These are phyloP conservation scores for Apostasia ramifera DNA, from an alignment of 106 monocot genomes.

Conservation along the genomic window DNA sequence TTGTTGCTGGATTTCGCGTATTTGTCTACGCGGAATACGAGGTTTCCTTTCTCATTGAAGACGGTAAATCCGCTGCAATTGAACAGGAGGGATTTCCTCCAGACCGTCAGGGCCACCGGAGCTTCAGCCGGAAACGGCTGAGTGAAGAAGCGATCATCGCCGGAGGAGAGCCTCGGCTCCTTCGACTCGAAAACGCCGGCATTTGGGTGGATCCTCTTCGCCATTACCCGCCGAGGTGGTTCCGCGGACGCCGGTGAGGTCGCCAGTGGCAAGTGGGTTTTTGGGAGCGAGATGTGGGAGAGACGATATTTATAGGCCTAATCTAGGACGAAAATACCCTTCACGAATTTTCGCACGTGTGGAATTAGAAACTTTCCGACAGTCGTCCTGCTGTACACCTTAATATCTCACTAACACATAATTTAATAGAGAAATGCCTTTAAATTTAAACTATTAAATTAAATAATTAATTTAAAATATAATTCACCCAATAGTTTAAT, in stretches of 20 bases:
- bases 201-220: conserved; percentile 4
- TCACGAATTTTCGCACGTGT: no score
- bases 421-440: no score
- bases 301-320: no score
- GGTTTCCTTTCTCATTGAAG: conserved; percentile 14
- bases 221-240: background rate
- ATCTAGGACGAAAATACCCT: no score
- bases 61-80: conserved; percentile 23
- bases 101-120: conserved; percentile 8
- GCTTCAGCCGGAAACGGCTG: background rate
- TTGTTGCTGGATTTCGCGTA: conserved; percentile 6
- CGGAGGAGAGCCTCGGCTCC: background rate
- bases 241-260: background rate
- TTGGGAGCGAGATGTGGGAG: no score
- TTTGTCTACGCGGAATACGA: conserved; percentile 17
- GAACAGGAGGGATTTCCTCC: conserved; percentile 22
- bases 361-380: no score
- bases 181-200: background rate
- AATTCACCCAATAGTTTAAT: no score
- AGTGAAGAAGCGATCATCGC: background rate
- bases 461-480: no score
- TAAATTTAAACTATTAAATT: no score
- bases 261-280: background rate
- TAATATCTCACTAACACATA: no score
- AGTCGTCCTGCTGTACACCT: no score